phyloP scores from a whole-genome alignment of 495 filamentous ascomycete species.

The Lasiosphaeria ovina region DNA sequence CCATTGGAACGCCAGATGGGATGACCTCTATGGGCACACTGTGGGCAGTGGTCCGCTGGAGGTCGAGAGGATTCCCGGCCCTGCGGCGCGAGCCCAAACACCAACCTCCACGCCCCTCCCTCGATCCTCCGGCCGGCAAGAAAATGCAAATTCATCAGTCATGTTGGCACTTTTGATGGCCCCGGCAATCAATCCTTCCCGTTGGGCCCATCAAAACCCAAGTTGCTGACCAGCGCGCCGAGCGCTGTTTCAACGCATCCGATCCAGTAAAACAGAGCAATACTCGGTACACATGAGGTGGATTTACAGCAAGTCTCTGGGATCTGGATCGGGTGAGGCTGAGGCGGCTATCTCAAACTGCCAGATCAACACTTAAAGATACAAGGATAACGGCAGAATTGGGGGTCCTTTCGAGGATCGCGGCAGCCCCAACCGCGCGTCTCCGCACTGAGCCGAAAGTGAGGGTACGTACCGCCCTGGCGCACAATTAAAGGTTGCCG shows the following conservation, averaged over 20 bases:
- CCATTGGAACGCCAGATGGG: too few relatives aligned
- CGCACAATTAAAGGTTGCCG: too few relatives aligned
- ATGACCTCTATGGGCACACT: background rate
- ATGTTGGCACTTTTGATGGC: background rate
- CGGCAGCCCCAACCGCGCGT: too few relatives aligned
- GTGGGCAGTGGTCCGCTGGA: background rate
- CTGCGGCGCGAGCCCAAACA: constrained; percentile 5
- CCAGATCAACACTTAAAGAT: background rate
- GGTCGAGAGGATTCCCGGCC: background rate
- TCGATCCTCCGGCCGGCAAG: background rate
- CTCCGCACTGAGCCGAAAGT: too few relatives aligned
- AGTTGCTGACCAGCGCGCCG: background rate
- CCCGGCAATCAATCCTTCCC: constrained; percentile 1
- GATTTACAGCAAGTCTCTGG: background rate
- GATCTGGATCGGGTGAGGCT: background rate
- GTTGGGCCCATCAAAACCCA: background rate
- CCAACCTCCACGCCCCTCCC: constrained; percentile 3
- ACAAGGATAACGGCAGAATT: too few relatives aligned
- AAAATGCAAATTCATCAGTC: background rate
- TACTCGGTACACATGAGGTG: background rate
- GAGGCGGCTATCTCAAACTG: constrained; percentile 7
- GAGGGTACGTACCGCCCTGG: too few relatives aligned
- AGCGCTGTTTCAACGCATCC: too few relatives aligned
- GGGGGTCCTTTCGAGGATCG: too few relatives aligned
- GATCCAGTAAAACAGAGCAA: too few relatives aligned